phyloP scores from a whole-genome alignment of 106 monocot genomes.

The Acanthochlamys bracteata region DNA sequence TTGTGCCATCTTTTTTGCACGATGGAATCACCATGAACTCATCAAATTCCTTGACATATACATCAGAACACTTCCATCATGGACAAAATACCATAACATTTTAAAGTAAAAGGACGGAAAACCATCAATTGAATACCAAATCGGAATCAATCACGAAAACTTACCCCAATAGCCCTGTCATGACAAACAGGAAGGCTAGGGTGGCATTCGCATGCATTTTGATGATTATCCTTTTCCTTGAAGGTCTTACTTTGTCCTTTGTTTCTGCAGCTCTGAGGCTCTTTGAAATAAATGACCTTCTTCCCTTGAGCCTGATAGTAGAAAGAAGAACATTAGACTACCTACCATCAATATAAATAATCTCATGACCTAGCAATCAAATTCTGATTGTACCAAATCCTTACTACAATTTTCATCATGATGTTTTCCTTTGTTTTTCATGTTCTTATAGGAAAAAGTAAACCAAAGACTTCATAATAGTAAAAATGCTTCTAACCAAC shows the following conservation, averaged over 20 bases:
- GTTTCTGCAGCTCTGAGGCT: constrained; percentile 65
- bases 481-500: too few species aligned
- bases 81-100: background rate
- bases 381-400: too few species aligned
- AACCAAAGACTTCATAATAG: too few species aligned
- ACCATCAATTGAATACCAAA: background rate
- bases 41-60: constrained; percentile 91
- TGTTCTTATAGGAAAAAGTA: too few species aligned
- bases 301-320: constrained; percentile 31
- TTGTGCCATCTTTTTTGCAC: constrained; percentile 97
- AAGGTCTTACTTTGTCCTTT: constrained; percentile 91
- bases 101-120: background rate
- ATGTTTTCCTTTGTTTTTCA: too few species aligned
- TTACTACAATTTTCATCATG: background rate
- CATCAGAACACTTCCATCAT: constrained; percentile 95
- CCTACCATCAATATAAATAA: background rate
- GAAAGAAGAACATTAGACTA: background rate
- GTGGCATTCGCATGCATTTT: constrained; percentile 78
- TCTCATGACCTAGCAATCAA: too few species aligned
- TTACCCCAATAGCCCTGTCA: constrained; percentile 90
- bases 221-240: constrained; percentile 93
- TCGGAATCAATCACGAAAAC: background rate
- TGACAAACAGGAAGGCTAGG: constrained; percentile 86
- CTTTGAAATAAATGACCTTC: constrained; percentile 59
- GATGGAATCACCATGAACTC: constrained; percentile 89